Base-by-base conservation (phyloP, 495 filamentous ascomycete species). In the Lasiosphaeriaceae sp. region DNA sequence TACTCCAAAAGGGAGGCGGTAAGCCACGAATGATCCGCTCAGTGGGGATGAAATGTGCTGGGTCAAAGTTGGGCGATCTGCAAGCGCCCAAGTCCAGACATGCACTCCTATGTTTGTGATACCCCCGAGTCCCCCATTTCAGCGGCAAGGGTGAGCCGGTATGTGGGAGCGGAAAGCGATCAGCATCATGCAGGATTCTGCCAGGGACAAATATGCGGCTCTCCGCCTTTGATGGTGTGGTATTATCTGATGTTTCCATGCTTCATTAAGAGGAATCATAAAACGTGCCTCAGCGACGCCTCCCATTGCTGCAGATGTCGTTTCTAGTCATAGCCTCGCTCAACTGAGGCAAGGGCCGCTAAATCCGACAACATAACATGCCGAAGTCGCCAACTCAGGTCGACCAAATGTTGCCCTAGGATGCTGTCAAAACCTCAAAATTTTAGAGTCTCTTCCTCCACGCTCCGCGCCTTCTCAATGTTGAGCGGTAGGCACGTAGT, bases 401-500 rank as follows among this genome's bases (percentile, higher is more conserved):
- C 19, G 26, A 34, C 4, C 7, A 5, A 23, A 17, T 23, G 41
- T 26, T 34, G 14, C 17, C n/a, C 16, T 6, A 20, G 39, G 2
- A 43, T n/a, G n/a, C n/a, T n/a, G n/a, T n/a, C n/a, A n/a, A n/a
- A n/a, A n/a, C n/a, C n/a, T n/a, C 9, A 14, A 14, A 43, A 12
- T 12, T 17, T 16, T 5, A n/a, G 12, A 43, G 39, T n/a, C 39
- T 11, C 49, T 49, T 20, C 17, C 26, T 47, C 23, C 19, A 11
- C 24, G 2, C 17, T 26, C 29, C 24, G 9, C 24, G 47, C 47
- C 14, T 39, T 50, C 23, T 34, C 39, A 19, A 26, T 11, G 29
- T 43, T 57, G 11, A 44, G 67, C 70, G 52, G 66, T 73, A 9
- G 77, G 77, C n/a, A 71, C 74, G 52, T 73, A 88, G 50, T 79